A percentile compares a stretch with the other conserved stretches of the same genome.
Evolutionary conservation across 2,329 filamentous ascomycete species (phyloP).

Genomic region (Fusarium heterosporum): DNA sequence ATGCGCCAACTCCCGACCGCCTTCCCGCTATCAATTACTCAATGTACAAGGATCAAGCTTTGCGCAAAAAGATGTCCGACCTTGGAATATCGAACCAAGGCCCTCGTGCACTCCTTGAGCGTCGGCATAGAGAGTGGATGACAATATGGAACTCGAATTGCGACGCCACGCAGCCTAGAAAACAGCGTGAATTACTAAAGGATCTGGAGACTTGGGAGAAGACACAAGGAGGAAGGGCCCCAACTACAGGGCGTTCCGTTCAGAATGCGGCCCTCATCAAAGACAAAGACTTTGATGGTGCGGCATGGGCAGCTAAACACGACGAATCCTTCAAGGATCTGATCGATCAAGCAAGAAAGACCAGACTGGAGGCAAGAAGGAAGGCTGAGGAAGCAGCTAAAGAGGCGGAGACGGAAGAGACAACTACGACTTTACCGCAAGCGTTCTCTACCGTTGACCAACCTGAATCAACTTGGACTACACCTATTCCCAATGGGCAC

Average conservation of each 20-base stretch:
- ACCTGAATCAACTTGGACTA: not conserved
- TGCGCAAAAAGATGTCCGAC: slow-evolving; percentile 85
- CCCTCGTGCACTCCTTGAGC: slow-evolving; percentile 75
- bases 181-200: slow-evolving; percentile 76
- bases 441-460: not conserved
- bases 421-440: not conserved
- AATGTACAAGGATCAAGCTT: slow-evolving; percentile 80
- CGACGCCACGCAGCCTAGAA: slow-evolving; percentile 80
- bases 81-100: slow-evolving; percentile 81
- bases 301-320: slow-evolving; percentile 79
- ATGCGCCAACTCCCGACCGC: slow-evolving; percentile 64
- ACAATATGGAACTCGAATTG: slow-evolving; percentile 98
- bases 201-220: slow-evolving; percentile 90
- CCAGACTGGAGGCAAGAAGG: slow-evolving; percentile 57
- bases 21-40: slow-evolving; percentile 88
- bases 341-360: slow-evolving; percentile 78
- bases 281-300: slow-evolving; percentile 88
- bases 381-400: slow-evolving; percentile 41
- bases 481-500: not conserved
- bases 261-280: slow-evolving; percentile 68
- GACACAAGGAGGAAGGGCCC: slow-evolving; percentile 75
- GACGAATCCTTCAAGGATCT: slow-evolving; percentile 80
- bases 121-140: slow-evolving; percentile 90
- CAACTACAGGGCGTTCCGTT: slow-evolving; percentile 50
- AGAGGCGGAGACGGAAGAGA: slow-evolving; percentile 9